A percentile compares a stretch with the other conserved stretches of the same genome.
Evolutionary conservation across 176 grass and related monocot genomes (phyloP).

Genomic region (Elymus sibiricus): DNA sequence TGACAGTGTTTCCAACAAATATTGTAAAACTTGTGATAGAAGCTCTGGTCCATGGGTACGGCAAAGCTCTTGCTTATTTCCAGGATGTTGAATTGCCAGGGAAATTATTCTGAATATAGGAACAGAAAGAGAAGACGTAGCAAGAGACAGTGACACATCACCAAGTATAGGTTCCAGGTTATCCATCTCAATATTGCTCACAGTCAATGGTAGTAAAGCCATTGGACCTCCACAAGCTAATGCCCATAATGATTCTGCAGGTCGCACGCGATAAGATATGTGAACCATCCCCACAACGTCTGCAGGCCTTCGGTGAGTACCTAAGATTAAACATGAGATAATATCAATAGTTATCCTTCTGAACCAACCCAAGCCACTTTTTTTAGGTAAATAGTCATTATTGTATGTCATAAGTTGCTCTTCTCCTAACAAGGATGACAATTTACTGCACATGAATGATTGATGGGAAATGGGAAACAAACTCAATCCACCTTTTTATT

Average conservation of each 20-base stretch:
- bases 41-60: constrained; percentile 70
- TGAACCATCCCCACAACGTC: constrained; percentile 93
- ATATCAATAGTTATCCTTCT: constrained; percentile 37
- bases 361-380: not conserved
- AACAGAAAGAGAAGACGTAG: constrained; percentile 76
- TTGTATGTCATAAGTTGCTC: not conserved
- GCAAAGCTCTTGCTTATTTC: constrained; percentile 73
- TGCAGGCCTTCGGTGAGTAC: constrained; percentile 75
- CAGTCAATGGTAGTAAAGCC: constrained; percentile 83
- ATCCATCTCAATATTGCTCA: constrained; percentile 89
- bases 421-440: not conserved
- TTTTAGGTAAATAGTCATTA: not conserved
- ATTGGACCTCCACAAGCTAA: constrained; percentile 89
- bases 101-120: constrained; percentile 97
- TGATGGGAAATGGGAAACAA: not conserved
- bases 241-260: constrained; percentile 87
- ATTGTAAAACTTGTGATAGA: constrained; percentile 67
- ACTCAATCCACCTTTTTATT: not conserved
- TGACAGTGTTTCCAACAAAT: constrained; percentile 69
- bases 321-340: constrained; percentile 59
- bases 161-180: constrained; percentile 86
- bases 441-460: constrained; percentile 8
- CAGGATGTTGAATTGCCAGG: constrained; percentile 68
- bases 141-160: constrained; percentile 63
- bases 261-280: constrained; percentile 71